A percentile compares a stretch with the other conserved stretches of the same genome.
Evolutionary conservation across 768 basidiomycete species (phyloP).

Genomic region (Pleurotus tuber-regium): DNA sequence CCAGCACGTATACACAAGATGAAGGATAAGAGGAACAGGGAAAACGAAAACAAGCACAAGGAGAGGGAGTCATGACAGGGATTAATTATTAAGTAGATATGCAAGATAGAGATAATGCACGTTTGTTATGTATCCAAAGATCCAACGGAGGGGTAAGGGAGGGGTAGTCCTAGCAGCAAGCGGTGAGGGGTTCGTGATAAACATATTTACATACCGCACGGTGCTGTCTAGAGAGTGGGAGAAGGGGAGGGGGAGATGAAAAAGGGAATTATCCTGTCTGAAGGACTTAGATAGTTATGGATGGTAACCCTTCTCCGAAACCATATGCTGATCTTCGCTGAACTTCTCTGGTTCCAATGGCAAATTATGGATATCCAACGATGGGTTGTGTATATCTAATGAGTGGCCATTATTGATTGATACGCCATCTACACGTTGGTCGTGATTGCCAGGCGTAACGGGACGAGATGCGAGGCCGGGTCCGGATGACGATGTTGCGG

Average conservation of each 20-base stretch:
- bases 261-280: no score
- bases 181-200: neutral
- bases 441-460: slow-evolving; percentile 57
- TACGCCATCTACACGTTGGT: slow-evolving; percentile 42
- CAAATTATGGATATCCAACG: slow-evolving; percentile 1
- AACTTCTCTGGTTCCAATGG: slow-evolving; percentile 1
- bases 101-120: slow-evolving; percentile 9
- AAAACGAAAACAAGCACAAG: neutral
- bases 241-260: neutral
- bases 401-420: slow-evolving; percentile 30
- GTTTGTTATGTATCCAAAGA: slow-evolving; percentile 5
- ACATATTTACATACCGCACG: neutral
- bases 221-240: neutral
- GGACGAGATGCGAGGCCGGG: slow-evolving; percentile 64
- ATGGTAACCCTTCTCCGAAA: slow-evolving; percentile 5
- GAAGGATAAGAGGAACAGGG: neutral
- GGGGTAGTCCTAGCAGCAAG: neutral
- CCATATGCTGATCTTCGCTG: slow-evolving; percentile 8
- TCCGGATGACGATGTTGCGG: slow-evolving; percentile 67
- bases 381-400: slow-evolving; percentile 7
- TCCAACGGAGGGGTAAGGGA: neutral
- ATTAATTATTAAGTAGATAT: slow-evolving; percentile 11
- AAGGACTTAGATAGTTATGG: no score
- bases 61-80: slow-evolving; percentile 4
- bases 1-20: slow-evolving; percentile 6